Percentiles rank a stretch among this genome's conserved stretches.
Evolutionary conservation across 2,329 filamentous ascomycete species (phyloP).

Genomic region (Taxawa tesnikishii): DNA sequence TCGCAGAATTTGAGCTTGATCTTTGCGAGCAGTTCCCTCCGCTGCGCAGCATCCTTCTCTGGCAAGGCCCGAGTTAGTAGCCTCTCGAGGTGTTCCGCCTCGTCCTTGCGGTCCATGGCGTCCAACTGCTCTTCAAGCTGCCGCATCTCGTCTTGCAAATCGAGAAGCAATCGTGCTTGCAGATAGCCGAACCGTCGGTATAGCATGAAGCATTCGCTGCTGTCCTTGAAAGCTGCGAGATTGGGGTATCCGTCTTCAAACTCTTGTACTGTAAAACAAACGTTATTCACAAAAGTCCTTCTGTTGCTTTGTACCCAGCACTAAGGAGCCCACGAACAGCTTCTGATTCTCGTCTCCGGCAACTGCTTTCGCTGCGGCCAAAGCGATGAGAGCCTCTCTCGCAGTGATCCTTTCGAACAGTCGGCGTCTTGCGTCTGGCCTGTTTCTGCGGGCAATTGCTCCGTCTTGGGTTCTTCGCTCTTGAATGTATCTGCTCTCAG

Average conservation of each 20-base stretch:
- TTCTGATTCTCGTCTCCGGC: no score
- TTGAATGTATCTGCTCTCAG: no score
- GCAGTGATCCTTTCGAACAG: no score
- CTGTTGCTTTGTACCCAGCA: no score
- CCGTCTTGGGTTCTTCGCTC: no score
- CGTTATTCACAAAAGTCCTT: no score
- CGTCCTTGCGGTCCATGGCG: constrained; percentile 9
- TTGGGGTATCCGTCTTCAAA: constrained; percentile 22
- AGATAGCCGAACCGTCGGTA: constrained; percentile 30
- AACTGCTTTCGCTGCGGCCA: no score
- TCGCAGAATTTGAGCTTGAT: constrained; percentile 6
- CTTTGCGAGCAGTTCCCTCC: constrained; percentile 2
- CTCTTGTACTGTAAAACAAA: constrained; percentile 11
- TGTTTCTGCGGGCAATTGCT: no score
- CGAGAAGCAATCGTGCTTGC: constrained; percentile 23
- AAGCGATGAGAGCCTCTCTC: no score
- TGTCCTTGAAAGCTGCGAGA: constrained; percentile 27
- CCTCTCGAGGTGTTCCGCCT: neutral
- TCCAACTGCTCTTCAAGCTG: constrained; percentile 15
- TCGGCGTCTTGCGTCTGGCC: no score
- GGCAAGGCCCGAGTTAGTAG: neutral
- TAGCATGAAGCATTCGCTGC: constrained; percentile 28
- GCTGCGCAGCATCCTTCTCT: neutral
- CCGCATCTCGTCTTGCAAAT: constrained; percentile 18
- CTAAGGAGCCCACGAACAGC: no score